Conservation (phyloP, 257 asterid genomes). For the Gentiana macrophylla region DNA sequence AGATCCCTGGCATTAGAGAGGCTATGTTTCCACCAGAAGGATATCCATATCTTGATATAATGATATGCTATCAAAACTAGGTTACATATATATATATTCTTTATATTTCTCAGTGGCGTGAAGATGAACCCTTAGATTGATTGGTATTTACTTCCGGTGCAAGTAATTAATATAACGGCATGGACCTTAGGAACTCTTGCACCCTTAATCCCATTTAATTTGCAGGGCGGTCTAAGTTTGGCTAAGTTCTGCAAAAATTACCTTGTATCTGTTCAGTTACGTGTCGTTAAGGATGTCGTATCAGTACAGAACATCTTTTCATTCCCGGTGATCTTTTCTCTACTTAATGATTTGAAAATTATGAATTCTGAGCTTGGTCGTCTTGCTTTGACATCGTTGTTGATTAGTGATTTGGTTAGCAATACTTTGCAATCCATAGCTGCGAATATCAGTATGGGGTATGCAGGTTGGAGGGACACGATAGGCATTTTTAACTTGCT, state of each 20-base stretch:
- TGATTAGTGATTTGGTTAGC: slow-evolving; percentile 45
- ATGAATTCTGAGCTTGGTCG: slow-evolving; percentile 57
- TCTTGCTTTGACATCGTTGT: slow-evolving; percentile 40
- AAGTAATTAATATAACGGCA: slow-evolving; percentile 59
- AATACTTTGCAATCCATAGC: slow-evolving; percentile 21
- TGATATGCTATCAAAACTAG: slow-evolving; percentile 60
- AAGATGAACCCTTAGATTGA: slow-evolving; percentile 78
- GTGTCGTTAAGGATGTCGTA: slow-evolving; percentile 22
- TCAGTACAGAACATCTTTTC: slow-evolving; percentile 35
- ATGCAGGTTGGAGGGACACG: slow-evolving; percentile 22
- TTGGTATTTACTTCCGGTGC: slow-evolving; percentile 33
- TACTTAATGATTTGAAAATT: slow-evolving; percentile 60
- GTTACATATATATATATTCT: slow-evolving; percentile 43
- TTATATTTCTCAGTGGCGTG: slow-evolving; percentile 74
- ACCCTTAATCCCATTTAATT: slow-evolving; percentile 14
- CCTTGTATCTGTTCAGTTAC: slow-evolving; percentile 29
- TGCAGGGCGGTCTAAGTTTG: slow-evolving; percentile 8
- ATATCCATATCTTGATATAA: slow-evolving; percentile 34
- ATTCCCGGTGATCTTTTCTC: slow-evolving; percentile 50
- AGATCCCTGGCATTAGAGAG: slow-evolving; percentile 1
- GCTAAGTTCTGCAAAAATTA: background rate
- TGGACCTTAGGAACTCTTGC: slow-evolving; percentile 63
- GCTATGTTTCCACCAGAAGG: slow-evolving; percentile 52
- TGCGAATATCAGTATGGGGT: slow-evolving; percentile 36
- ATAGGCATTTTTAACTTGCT: slow-evolving; percentile 27